Base-by-base conservation (phyloP, 1,284 basidiomycete genomes). In the Mycena sp. region DNA sequence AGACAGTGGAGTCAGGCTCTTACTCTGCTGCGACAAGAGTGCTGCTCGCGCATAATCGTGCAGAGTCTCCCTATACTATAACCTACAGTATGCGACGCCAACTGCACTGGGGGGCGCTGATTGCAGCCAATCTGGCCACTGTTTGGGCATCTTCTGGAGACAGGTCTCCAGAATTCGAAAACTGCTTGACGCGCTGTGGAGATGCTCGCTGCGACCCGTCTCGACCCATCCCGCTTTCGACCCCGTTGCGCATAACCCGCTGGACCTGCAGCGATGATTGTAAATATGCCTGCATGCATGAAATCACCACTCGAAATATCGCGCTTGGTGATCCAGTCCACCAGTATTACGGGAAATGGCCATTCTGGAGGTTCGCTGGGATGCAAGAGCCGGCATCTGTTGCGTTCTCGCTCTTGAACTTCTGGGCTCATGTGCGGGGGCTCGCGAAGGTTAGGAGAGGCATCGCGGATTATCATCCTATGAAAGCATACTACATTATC, bases 301-400 rank as follows among this genome's bases (percentile, higher is more conserved):
- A 82, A 52, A 83, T 97, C 58, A 98, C 95, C 16, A 83, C 88
- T 65, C 77, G 83, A 23, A 87, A 89, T 25, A 72, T 88, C 16
- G 55, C 70, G 38, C 70, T 70, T 4, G 83, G 79, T 16, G 73
- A 63, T 69, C 77, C 38, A 29, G 78, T 92, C 21, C 84, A 92
- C 57, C 96, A 98, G 72, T 98, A 93, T 76, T 88, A 95, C 72
- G 98, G 98, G 25, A 99, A 99, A 81, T 99, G 97, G 96, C 94
- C 95, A 0, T 98, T 98, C 76, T 91, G 90, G 86, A 84, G 95
- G 40, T 79, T 93, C 23, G 77, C 84, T 6, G 95, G 95, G 26
- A 91, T 95, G 77, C 98, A 99, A 77, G 98, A 99, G 77, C 96
- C 97, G 4, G 89, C 96, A 14, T 94, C 94, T 12, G 96, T 98